Evolutionary conservation across 2,329 filamentous ascomycete genomes (phyloP), one percentile per base, ranked within the genome.

Genomic region (Cladosporium sp.): DNA sequence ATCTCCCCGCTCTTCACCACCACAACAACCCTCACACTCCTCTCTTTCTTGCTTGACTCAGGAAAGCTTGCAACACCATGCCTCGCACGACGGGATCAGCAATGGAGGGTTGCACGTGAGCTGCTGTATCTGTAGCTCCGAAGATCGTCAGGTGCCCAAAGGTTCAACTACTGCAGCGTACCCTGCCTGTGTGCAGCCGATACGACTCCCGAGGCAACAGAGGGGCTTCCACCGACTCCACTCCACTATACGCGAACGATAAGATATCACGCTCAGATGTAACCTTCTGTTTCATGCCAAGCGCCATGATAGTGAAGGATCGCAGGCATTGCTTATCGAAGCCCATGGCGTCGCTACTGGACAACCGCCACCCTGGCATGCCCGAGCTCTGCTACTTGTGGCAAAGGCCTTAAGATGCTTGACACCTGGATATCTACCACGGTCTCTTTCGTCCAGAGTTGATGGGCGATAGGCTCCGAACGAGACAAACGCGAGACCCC

Each of bases 251-350:
- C 30, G 55, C 55, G 32, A 58, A 41, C 12, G 55, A 58, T 58
- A 58, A 58, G 55, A 36, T 58, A 41, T 58, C 55, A 58, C 12
- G 14, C 21, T 41, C 32, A 58, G 55, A 58, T 58, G 34, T 41
- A n/a, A 58, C 55, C 55, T 58, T 58, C 55, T 58, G 14, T 34
- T 38, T 58, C 34, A 58, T 34, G 55, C 55, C 55, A 58, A 58
- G 55, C 55, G 55, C 55, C 55, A 34, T 21, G 32, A 36, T 58
- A 41, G 34, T 34, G 55, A 58, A 58, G 34, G 30, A 38, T 58
- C 7, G 7, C 3, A 58, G 55, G 55, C 55, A 58, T 58, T 58
- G 55, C 55, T 58, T 58, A 41, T 58, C 55, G n/a, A 24, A 12
- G 34, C 55, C 14, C 34, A 58, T 58, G 32, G 8, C 55, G 4